Percentiles rank a stretch among this genome's conserved stretches.
phyloP scores from a whole-genome alignment of 2,329 filamentous ascomycete genomes.

The Arthroderma sp. region DNA sequence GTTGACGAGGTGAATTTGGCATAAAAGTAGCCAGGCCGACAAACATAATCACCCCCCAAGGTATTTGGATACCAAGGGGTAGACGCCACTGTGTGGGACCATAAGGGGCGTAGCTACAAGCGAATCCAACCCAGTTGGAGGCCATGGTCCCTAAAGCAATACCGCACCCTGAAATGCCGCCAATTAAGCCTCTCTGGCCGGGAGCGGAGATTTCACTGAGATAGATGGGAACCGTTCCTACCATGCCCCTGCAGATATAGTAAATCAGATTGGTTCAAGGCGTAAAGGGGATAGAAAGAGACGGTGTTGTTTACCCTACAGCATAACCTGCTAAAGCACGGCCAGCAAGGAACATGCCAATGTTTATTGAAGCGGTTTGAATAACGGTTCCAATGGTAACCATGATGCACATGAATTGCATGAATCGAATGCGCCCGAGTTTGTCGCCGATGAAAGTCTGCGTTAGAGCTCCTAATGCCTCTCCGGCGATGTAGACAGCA shows the following conservation, averaged over 20 bases:
- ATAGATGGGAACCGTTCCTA: constrained; percentile 43
- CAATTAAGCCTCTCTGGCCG: constrained; percentile 39
- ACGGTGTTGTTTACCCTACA: constrained; percentile 25
- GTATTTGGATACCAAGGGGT: constrained; percentile 42
- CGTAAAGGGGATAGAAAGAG: neutral
- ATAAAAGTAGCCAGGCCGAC: constrained; percentile 42
- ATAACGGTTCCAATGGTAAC: constrained; percentile 43
- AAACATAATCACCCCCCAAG: constrained; percentile 44
- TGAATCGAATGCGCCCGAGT: constrained; percentile 41
- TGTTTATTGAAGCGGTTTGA: constrained; percentile 43
- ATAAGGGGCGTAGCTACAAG: constrained; percentile 41
- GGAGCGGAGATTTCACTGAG: constrained; percentile 42
- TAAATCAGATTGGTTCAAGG: neutral
- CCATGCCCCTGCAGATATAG: constrained; percentile 28
- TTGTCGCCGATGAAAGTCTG: constrained; percentile 43
- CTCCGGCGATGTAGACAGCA: constrained; percentile 47
- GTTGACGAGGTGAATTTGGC: constrained; percentile 42
- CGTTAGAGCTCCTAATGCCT: constrained; percentile 41
- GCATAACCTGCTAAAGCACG: constrained; percentile 36
- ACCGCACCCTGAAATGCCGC: constrained; percentile 41
- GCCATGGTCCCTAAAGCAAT: constrained; percentile 44
- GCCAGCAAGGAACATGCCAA: constrained; percentile 42
- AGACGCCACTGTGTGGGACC: constrained; percentile 43
- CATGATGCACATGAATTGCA: constrained; percentile 41
- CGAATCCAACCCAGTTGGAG: constrained; percentile 46